Base-by-base conservation (phyloP, 129 eudicot genomes). In the Pulicaria dysenterica region DNA sequence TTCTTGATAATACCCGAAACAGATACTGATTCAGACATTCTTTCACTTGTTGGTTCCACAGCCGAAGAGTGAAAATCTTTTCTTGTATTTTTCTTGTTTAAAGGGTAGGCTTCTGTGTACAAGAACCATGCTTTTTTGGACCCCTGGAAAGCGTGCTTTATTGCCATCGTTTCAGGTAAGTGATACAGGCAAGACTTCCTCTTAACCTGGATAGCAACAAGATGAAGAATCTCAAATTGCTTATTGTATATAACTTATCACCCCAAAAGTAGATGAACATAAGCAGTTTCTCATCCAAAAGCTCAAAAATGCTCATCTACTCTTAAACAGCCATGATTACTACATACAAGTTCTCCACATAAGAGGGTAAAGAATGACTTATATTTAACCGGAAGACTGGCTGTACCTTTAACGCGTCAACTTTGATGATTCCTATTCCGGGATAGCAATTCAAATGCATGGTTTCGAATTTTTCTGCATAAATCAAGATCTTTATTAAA, bases 1-100 rank as follows among this genome's bases (percentile, higher is more conserved):
- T 85, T 88, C 53, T 79, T 81, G 65, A 92, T 92, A 38, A 92
- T 79, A 70, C 90, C 90, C 6, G 96, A 88, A 71, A 88, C 83
- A 5, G 96, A 86, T 70, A 78, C 60, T 4, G 88, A 47, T 73
- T 83, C 90, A 24, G 81, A 24, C 36, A 45, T 68, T 59, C 64
- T 60, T 58, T 72, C 77, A 41, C 47, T 31, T 31, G 67, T 58
- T 72, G 68, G 69, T 44, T 46, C 58, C 67, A 60, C 47, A 72
- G 1, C 16, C 36, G 68, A 58, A 44, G 36, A 1, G 15, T 3
- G 46, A 5, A 37, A 10, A 38, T 49, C 70, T 47, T 66, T 63
- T 11, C 42, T 62, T 50, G 24, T 78, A 46, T 24, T 55, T 31
- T 71, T 54, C 13, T 4, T 54, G 12, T 19, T 75, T 43, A 46